These are phyloP conservation scores for Wakefieldia striispora DNA, from an alignment of 768 basidiomycete species.

Conservation along the genomic window DNA sequence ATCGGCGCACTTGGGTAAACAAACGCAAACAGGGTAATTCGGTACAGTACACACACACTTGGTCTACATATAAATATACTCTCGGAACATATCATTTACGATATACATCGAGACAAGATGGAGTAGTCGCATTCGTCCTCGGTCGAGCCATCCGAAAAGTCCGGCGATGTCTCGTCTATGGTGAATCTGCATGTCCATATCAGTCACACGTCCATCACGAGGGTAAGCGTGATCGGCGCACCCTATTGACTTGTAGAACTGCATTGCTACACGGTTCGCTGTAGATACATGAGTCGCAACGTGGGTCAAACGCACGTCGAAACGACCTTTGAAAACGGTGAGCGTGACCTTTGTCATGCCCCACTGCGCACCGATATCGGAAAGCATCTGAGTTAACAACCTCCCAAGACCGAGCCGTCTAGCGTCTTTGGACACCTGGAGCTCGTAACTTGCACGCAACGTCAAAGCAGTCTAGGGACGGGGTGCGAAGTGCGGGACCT, in stretches of 20 bases:
- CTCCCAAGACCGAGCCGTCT: conserved; percentile 61
- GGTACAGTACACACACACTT: too few relatives aligned
- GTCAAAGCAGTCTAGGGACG: not conserved
- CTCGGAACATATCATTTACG: not conserved
- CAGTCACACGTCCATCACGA: not conserved
- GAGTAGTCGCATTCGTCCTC: conserved; percentile 38
- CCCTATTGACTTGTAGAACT: conserved; percentile 59
- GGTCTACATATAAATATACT: too few relatives aligned
- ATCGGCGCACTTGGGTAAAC: conserved; percentile 17
- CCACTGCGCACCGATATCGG: conserved; percentile 48
- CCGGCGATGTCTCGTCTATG: conserved; percentile 53
- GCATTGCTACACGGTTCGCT: conserved; percentile 46
- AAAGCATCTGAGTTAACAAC: conserved; percentile 48
- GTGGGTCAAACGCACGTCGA: not conserved
- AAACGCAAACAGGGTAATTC: conserved; percentile 19
- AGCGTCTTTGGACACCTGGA: conserved; percentile 52
- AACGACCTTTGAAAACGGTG: conserved; percentile 71
- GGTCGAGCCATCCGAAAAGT: conserved; percentile 28
- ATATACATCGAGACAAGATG: conserved; percentile 34
- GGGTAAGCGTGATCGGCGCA: conserved; percentile 27
- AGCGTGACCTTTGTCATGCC: conserved; percentile 70
- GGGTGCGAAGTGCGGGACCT: conserved; percentile 7
- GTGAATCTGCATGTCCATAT: conserved; percentile 44
- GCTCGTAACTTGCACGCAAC: conserved; percentile 59
- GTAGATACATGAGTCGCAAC: conserved; percentile 8